Percentiles rank a stretch among this genome's conserved stretches.
Evolutionary conservation across 2,329 filamentous ascomycete genomes (phyloP).

Genomic region (Fusarium multiceps): DNA sequence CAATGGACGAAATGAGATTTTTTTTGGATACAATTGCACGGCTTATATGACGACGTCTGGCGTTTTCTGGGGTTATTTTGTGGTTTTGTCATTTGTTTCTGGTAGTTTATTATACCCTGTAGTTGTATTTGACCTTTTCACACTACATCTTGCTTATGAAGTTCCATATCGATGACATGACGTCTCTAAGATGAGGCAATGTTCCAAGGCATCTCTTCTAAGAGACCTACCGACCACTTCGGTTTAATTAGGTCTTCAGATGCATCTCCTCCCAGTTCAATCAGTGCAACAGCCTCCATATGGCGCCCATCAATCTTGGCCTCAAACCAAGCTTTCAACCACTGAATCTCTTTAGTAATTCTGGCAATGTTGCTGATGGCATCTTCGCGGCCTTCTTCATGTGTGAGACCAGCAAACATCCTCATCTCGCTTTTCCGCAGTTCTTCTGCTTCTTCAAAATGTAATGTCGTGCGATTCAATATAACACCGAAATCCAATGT

Average conservation of each 20-base stretch:
- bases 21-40: constrained; percentile 9
- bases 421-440: constrained; percentile 9
- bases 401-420: constrained; percentile 15
- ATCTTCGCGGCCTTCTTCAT: constrained; percentile 20
- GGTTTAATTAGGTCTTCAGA: neutral
- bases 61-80: constrained; percentile 1
- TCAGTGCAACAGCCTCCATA: constrained; percentile 1
- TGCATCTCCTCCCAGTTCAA: neutral
- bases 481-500: constrained; percentile 28
- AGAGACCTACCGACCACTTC: constrained; percentile 42
- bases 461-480: constrained; percentile 26
- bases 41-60: neutral
- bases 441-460: constrained; percentile 20
- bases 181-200: constrained; percentile 1
- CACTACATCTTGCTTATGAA: neutral
- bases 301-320: constrained; percentile 34
- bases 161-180: neutral
- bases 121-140: neutral
- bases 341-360: constrained; percentile 41
- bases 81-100: neutral
- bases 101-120: constrained; percentile 25
- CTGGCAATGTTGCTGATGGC: constrained; percentile 36
- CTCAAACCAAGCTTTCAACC: constrained; percentile 50
- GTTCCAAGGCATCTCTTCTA: constrained; percentile 42
- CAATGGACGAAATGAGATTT: neutral